Evolutionary conservation across 768 basidiomycete genomes (phyloP).

Genomic region (Boletus patriciae): DNA sequence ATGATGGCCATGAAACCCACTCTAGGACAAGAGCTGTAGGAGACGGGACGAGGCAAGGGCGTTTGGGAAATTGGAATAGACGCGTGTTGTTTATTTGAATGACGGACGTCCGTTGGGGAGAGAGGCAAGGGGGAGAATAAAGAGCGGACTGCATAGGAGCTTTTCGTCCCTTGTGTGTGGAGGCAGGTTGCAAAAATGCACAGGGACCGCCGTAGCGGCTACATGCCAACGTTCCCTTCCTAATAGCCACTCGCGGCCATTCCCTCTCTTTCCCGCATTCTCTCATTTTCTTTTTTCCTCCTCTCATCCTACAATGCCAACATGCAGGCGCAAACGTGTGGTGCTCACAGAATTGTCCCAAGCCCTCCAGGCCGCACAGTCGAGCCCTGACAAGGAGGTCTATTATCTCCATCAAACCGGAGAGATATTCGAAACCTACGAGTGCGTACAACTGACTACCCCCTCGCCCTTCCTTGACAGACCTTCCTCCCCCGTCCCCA

Average conservation of each 20-base stretch:
- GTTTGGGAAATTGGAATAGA: not conserved
- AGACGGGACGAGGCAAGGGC: not conserved
- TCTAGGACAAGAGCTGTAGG: not conserved
- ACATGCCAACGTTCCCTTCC: conserved; percentile 53
- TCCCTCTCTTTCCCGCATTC: conserved; percentile 61
- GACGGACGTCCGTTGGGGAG: not conserved
- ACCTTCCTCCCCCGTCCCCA: conserved; percentile 24
- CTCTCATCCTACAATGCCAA: conserved; percentile 64
- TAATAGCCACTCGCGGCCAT: conserved; percentile 54
- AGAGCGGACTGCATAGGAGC: conserved; percentile 14
- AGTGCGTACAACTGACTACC: conserved; percentile 54
- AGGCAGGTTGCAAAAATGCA: conserved; percentile 29
- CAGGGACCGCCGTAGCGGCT: conserved; percentile 34
- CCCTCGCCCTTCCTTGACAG: conserved; percentile 27
- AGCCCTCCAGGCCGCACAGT: conserved; percentile 59
- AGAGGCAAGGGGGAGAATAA: conserved; percentile 5
- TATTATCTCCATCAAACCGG: conserved; percentile 94
- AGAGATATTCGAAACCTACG: conserved; percentile 96
- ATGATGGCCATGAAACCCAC: not conserved
- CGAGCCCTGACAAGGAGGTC: conserved; percentile 71
- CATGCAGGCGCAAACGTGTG: conserved; percentile 87
- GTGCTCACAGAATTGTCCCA: conserved; percentile 82
- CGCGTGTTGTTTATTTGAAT: conserved; percentile 5
- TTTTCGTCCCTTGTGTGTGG: conserved; percentile 29
- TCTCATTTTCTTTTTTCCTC: conserved; percentile 46